Evolutionary conservation across 2,329 filamentous ascomycete genomes (phyloP).

Genomic region (Thyridium curvatum): DNA sequence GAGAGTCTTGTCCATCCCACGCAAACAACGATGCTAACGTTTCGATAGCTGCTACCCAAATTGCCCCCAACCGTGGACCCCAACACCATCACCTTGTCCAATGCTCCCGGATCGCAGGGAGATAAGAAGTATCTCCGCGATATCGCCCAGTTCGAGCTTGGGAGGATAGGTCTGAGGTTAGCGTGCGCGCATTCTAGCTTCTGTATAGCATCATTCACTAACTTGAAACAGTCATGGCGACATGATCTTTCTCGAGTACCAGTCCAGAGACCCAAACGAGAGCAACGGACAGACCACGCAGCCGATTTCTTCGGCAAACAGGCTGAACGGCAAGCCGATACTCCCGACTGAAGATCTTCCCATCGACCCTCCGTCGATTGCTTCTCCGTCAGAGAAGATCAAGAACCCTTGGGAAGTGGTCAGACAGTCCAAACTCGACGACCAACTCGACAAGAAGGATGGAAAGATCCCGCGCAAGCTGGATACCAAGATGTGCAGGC

Average conservation of each 20-base stretch:
- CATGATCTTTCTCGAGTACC: slow-evolving; percentile 80
- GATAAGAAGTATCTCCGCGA: slow-evolving; percentile 54
- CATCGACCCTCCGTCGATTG: slow-evolving; percentile 47
- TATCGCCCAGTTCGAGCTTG: slow-evolving; percentile 48
- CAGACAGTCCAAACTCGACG: slow-evolving; percentile 80
- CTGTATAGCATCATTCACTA: not conserved
- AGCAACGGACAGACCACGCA: slow-evolving; percentile 29
- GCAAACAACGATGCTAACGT: slow-evolving; percentile 2
- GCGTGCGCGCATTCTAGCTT: too few relatives aligned
- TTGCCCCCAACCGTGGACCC: slow-evolving; percentile 58
- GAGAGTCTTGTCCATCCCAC: not conserved
- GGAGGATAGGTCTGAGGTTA: slow-evolving; percentile 55
- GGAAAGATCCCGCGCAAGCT: slow-evolving; percentile 77
- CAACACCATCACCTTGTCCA: slow-evolving; percentile 54
- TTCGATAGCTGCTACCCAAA: slow-evolving; percentile 45
- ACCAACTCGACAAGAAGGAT: slow-evolving; percentile 77
- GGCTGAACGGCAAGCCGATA: slow-evolving; percentile 74
- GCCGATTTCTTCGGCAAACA: slow-evolving; percentile 45
- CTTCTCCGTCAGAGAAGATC: slow-evolving; percentile 54
- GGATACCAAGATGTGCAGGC: slow-evolving; percentile 84
- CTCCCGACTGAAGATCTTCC: slow-evolving; percentile 61
- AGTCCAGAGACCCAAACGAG: slow-evolving; percentile 45
- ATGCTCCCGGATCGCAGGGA: slow-evolving; percentile 45
- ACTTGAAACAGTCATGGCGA: slow-evolving; percentile 68
- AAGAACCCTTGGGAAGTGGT: slow-evolving; percentile 93